phyloP scores from a whole-genome alignment of 306 rosid genomes.

The Coriaria nepalensis region DNA sequence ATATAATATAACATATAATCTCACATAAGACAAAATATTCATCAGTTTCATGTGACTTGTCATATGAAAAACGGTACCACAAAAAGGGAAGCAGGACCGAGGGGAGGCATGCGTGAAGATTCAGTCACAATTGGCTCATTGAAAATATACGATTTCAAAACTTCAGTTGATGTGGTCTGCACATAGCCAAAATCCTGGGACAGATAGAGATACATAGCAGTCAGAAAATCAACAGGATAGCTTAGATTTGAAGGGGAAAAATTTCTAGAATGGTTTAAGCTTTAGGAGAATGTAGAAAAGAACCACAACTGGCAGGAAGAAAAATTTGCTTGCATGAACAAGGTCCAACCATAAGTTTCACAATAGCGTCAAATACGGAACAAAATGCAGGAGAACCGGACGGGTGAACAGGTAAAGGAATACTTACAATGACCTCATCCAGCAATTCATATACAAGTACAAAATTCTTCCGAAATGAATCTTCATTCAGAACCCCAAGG shows the following conservation, averaged over 20 bases:
- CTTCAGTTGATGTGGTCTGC: slow-evolving; percentile 91
- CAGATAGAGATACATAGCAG: slow-evolving; percentile 13
- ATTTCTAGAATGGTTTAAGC: too few species aligned
- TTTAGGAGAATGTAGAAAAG: too few species aligned
- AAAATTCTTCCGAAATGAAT: slow-evolving; percentile 72
- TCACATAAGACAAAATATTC: slow-evolving; percentile 1
- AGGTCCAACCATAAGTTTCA: too few species aligned
- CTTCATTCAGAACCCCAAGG: slow-evolving; percentile 89
- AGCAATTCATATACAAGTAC: slow-evolving; percentile 92
- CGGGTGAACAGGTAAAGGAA: not conserved
- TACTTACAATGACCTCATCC: slow-evolving; percentile 82
- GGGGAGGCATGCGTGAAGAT: slow-evolving; percentile 48
- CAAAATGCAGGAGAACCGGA: not conserved
- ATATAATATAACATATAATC: slow-evolving; percentile 15
- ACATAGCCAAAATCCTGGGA: slow-evolving; percentile 83
- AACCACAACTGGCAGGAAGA: too few species aligned
- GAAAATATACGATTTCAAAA: slow-evolving; percentile 72
- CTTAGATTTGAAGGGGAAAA: too few species aligned
- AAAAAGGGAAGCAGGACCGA: slow-evolving; percentile 68
- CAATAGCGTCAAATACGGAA: too few species aligned
- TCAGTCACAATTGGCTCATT: slow-evolving; percentile 76
- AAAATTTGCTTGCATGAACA: too few species aligned
- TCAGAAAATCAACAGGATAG: not conserved
- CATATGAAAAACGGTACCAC: slow-evolving; percentile 35
- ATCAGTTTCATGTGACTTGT: slow-evolving; percentile 1